Base-by-base conservation (phyloP, 1,284 basidiomycete species). In the Prillingera fragicola region DNA sequence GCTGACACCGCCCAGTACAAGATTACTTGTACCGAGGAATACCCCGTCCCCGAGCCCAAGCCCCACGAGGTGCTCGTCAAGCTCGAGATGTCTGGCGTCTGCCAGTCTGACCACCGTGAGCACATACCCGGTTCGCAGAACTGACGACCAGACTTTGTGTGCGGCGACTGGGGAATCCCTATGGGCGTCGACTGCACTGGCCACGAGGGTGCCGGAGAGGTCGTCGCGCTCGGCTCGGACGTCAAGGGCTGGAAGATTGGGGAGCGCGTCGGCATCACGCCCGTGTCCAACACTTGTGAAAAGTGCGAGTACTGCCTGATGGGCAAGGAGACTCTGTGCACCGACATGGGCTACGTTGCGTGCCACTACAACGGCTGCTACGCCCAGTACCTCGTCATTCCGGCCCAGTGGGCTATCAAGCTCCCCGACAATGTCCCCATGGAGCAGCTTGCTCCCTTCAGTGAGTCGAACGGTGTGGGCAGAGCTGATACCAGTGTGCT, bases 91-190 rank as follows among this genome's bases (percentile, higher is more conserved):
- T 43, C 37, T 9, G 50, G 50, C 28, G 37, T 52, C 31, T 52
- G 50, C 50, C 50, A 52, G 46, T 38, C 33, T 25, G 50, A 52
- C 50, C 43, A 48, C 46, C 50, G 50, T 31, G 36, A 52, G 50
- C 7, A 15, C 29, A 31, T 10, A 13, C 27, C 27, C 27, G 15
- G 13, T n/a, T 17, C 13, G 29, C 29, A 31, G n/a, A 4, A 31
- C 26, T 4, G 3, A 48, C 40, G 8, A 14, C 8, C 41, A 52
- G 50, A 52, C 42, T 34, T 35, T 23, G 31, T 52, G 18, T 27
- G 25, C 13, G 50, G 50, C 31, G 50, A 52, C 50, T 52, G 50
- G 50, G 41, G 45, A 7, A 26, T 48, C 15, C 24, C 8, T 4
- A 24, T 29, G 9, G 45, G 46, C 5, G 38, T 52, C 41, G 46